These are phyloP conservation scores for Botryosphaeria agaves DNA, from an alignment of 2,329 filamentous ascomycete genomes.

Conservation along the genomic window DNA sequence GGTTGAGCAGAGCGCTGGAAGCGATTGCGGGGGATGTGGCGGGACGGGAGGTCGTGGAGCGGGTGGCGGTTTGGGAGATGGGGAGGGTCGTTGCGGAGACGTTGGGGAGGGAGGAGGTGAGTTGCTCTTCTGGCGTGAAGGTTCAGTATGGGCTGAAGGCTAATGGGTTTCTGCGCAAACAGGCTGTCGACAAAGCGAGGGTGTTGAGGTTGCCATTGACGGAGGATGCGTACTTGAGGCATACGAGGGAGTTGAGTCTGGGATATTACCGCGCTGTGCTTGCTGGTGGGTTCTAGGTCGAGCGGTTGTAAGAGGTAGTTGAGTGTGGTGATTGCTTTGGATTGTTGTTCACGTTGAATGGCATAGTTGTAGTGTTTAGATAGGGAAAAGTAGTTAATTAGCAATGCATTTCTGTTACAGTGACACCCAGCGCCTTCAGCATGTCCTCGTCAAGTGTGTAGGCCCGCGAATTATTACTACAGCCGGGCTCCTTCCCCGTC, in stretches of 20 bases:
- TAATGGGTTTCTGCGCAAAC: not conserved
- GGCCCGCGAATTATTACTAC: no score
- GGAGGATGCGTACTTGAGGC: constrained; percentile 2
- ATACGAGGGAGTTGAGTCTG: constrained; percentile 2
- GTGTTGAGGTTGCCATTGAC: constrained; percentile 2
- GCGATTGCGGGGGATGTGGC: constrained; percentile 22
- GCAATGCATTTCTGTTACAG: no score
- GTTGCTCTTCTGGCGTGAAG: not conserved
- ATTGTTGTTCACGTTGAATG: no score
- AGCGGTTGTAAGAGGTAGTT: no score
- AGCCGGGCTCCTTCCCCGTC: no score
- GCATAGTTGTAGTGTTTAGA: no score
- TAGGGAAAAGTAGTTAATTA: no score
- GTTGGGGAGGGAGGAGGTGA: constrained; percentile 27
- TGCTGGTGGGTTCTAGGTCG: constrained; percentile 1
- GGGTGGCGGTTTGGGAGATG: constrained; percentile 71
- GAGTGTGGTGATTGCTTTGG: no score
- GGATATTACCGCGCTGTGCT: constrained; percentile 1
- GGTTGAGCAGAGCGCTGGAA: constrained; percentile 18
- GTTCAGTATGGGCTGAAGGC: not conserved
- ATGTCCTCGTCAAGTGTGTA: no score
- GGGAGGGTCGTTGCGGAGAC: constrained; percentile 53
- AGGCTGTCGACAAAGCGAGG: not conserved
- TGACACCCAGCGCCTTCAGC: no score
- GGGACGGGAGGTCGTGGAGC: constrained; percentile 29